Evolutionary conservation across 2,329 filamentous ascomycete genomes (phyloP), one percentile per base, ranked within the genome.

Genomic region (Coleophoma crateriformis): DNA sequence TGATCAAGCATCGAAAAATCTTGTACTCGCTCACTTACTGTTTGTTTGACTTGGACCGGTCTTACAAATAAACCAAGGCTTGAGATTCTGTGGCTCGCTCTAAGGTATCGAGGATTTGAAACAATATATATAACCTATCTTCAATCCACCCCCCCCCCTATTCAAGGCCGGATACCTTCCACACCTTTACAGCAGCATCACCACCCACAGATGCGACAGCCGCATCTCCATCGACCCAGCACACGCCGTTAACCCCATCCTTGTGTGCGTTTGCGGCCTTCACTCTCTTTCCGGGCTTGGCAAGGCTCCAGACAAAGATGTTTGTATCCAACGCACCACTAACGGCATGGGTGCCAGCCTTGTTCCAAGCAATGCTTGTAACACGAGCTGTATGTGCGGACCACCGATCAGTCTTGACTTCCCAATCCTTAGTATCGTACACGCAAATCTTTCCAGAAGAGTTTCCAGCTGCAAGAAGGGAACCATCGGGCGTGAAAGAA

Each of bases 261-360:
- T 96, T 96, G 72, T 99, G 94, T 45, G 92, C 90, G 64, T 96
- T 95, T 19, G 83, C 71, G 13, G 84, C 85, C 73, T 94, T 92
- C 58, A 95, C 80, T 58, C 92, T 80, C 68, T 88, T 88, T 2
- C 89, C 90, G 1, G 92, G 92, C 64, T 89, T 88, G 40, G 75
- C 72, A 38, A 96, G 69, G 66, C 89, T 96, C 90, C 94, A 99
- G 32, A 96, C 84, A 65, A 89, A 91, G 17, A 99, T 79, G 62
- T 95, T 90, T 0, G 92, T 96, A 66, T 99, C 94, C 45, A 99
- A 72, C 42, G 83, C 86, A 12, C 91, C 92, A 65, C 88, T 95
- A 17, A 83, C 89, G 3, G 91, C 85, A 64, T 90, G 87, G 19
- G 85, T 86, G 12, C 86, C 87, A 15, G 81, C 79, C 15, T 78